phyloP scores from a whole-genome alignment of 495 filamentous ascomycete genomes.

The Aspergillus steynii region DNA sequence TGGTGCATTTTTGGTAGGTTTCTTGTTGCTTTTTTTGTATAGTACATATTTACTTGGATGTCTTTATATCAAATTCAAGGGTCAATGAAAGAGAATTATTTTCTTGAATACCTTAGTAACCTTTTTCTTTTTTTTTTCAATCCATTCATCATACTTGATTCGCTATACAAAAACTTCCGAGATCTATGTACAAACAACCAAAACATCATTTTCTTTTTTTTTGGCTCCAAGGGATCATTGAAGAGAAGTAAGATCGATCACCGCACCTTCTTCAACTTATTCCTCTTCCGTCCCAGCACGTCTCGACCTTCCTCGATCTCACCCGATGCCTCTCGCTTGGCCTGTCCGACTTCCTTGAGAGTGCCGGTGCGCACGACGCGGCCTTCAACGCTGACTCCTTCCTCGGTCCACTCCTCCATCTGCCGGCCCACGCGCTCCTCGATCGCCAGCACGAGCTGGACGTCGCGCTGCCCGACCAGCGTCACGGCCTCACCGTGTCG shows the following conservation, averaged over 20 bases:
- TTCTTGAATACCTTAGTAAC: too few relatives aligned
- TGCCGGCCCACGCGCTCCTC: slow-evolving; percentile 77
- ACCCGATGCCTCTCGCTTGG: slow-evolving; percentile 84
- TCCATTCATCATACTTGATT: not conserved
- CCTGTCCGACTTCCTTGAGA: slow-evolving; percentile 85
- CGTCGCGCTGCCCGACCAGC: slow-evolving; percentile 89
- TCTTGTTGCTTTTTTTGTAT: not conserved
- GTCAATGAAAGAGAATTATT: too few relatives aligned
- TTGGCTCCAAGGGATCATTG: not conserved
- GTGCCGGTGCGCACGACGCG: slow-evolving; percentile 73
- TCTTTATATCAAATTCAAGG: not conserved
- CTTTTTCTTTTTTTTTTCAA: not conserved
- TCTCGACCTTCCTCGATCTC: slow-evolving; percentile 92
- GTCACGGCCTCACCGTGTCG: slow-evolving; percentile 79
- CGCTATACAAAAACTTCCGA: not conserved
- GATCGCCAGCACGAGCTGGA: slow-evolving; percentile 81
- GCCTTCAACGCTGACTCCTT: slow-evolving; percentile 86
- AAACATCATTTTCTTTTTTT: not conserved
- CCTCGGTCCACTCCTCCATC: slow-evolving; percentile 82
- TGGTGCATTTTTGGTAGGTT: not conserved
- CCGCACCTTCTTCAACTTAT: slow-evolving; percentile 49
- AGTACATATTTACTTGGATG: not conserved
- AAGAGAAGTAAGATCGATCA: slow-evolving; percentile 8
- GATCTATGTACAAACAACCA: not conserved
- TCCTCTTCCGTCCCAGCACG: slow-evolving; percentile 55